Base-by-base conservation (phyloP, 1,284 basidiomycete species). In the Apiotrichum montevideense region DNA sequence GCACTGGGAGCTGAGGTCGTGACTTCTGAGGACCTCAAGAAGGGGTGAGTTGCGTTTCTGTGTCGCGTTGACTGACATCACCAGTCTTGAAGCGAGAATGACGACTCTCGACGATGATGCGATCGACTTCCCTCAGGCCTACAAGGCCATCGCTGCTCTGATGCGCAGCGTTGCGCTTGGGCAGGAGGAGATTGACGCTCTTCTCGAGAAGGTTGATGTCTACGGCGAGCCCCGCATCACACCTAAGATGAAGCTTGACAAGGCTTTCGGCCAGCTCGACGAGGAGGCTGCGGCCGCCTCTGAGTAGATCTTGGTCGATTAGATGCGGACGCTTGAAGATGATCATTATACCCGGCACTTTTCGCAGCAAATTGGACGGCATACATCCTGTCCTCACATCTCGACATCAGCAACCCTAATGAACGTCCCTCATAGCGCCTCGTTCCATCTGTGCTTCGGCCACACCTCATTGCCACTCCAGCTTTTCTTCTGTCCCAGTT, bases 111-210 rank as follows among this genome's bases (percentile, higher is more conserved):
- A 92, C 68, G 92, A 96, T 70, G 84, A 91, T 56, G 84, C 85
- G 15, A 87, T 93, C 67, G 92, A 97, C 73, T 88, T 87, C 58
- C 93, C 93, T 4, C 87, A 87, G 70, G 92, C 90, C 0, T 86
- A 87, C 78, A 77, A 82, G 59, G 82, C 86, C 52, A 85, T 92
- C 72, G 89, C 85, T 8, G 80, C 81, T 54, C 83, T 91, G 77
- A 75, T 92, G 58, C 85, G 84, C 69, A 85, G 83, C 45, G 80
- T 87, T 21, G 80, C 80, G 29, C 76, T 89, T 6, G 59, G 64
- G 29, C 57, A 76, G 44, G 78, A 79, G 60, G 77, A 76, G 63
- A 82, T 88, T 64, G 83, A 84, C 60, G 83, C 83, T 52, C 79
- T 80, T 14, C 64, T 54, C 14, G 64, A 53, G 33, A 67, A 68